Percentiles rank a stretch among this genome's conserved stretches.
phyloP scores from a whole-genome alignment of 1,284 basidiomycete species.

The Agaricales sp. region DNA sequence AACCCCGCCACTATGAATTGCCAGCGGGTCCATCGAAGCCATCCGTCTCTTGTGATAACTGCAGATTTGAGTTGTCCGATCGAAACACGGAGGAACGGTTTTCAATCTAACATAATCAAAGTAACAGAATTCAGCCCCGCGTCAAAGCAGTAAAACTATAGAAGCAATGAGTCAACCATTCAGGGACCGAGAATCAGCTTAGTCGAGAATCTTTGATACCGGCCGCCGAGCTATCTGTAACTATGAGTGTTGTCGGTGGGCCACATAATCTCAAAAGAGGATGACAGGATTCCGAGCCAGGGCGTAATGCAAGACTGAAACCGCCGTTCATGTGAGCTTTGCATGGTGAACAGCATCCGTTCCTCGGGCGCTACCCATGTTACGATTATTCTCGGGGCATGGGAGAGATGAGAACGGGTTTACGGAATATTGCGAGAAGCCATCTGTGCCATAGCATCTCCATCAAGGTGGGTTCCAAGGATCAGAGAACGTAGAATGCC shows the following conservation, averaged over 20 bases:
- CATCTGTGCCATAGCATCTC: not conserved
- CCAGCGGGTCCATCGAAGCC: too few species aligned
- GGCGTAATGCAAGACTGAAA: too few species aligned
- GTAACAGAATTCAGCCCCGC: not conserved
- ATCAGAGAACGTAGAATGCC: too few species aligned
- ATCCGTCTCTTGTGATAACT: too few species aligned
- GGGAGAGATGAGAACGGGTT: not conserved
- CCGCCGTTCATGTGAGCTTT: not conserved
- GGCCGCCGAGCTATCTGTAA: not conserved
- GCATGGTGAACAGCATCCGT: not conserved
- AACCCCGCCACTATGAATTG: too few species aligned
- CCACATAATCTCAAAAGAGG: not conserved
- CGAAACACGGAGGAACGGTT: too few species aligned
- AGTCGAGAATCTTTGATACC: too few species aligned
- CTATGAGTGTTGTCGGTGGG: too few species aligned
- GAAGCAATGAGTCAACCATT: not conserved
- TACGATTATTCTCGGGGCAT: not conserved
- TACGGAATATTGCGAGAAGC: not conserved
- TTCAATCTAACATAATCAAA: too few species aligned
- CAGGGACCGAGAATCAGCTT: not conserved
- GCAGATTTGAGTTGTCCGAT: too few species aligned
- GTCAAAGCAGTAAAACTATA: not conserved
- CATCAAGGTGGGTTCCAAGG: too few species aligned
- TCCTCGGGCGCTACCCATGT: not conserved
- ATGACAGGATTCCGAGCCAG: not conserved